Evolutionary conservation across 352 stramenopile species (phyloP).

Genomic region (Globisporangium mamillatum): DNA sequence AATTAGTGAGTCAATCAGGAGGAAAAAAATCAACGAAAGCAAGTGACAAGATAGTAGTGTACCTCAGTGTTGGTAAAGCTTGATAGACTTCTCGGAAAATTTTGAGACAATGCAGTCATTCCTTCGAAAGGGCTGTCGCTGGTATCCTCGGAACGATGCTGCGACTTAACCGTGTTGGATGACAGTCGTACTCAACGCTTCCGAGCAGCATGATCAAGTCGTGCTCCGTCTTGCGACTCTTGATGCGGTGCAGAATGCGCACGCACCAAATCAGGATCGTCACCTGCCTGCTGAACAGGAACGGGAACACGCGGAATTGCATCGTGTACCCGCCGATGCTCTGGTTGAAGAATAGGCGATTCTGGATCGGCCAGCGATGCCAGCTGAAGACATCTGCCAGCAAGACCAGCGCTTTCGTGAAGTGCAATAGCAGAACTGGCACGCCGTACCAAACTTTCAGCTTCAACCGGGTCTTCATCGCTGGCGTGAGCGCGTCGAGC

Average conservation of each 20-base stretch:
- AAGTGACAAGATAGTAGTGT: too few relatives aligned
- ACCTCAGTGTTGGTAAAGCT: too few relatives aligned
- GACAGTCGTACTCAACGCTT: constrained; percentile 13
- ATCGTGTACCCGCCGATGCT: neutral
- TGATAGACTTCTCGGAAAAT: too few relatives aligned
- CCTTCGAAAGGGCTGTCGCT: neutral
- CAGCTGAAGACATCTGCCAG: neutral
- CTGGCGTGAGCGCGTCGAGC: constrained; percentile 7
- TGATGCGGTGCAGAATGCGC: constrained; percentile 4
- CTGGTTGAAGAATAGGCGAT: neutral
- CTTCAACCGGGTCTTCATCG: neutral
- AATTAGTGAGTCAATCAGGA: too few relatives aligned
- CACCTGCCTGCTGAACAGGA: constrained; percentile 6
- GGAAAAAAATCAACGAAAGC: too few relatives aligned
- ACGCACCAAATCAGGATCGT: constrained; percentile 9
- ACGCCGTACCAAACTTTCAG: neutral
- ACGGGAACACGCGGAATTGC: constrained; percentile 6
- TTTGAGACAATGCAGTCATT: too few relatives aligned
- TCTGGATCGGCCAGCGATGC: neutral
- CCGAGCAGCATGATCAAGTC: constrained; percentile 12
- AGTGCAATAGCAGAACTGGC: neutral
- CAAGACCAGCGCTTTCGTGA: neutral
- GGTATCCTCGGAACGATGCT: neutral
- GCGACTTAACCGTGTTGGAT: neutral
- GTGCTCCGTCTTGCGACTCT: neutral